Percentiles rank a stretch among this genome's conserved stretches.
Conservation (phyloP, 495 filamentous ascomycete genomes). For the Podospora pseudopauciseta region DNA sequence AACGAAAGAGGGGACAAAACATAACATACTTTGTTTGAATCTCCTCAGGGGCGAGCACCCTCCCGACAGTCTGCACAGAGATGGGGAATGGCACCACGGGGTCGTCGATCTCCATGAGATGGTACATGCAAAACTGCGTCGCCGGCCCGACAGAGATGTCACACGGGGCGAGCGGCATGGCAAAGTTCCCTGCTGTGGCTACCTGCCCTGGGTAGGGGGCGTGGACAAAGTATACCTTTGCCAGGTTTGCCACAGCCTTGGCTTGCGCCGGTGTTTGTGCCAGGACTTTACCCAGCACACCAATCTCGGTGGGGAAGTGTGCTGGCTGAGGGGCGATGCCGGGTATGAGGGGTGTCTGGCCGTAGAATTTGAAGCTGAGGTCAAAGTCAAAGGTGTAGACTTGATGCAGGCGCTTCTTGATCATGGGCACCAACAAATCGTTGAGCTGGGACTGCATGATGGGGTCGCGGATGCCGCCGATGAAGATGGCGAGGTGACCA, state of each 20-base stretch:
- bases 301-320: constrained; percentile 29
- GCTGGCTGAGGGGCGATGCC: neutral
- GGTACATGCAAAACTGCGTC: constrained; percentile 46
- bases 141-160: constrained; percentile 39
- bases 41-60: neutral
- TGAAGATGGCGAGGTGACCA: constrained; percentile 45
- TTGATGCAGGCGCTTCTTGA: constrained; percentile 26
- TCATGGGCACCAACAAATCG: constrained; percentile 31
- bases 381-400: constrained; percentile 24
- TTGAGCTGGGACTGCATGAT: constrained; percentile 14
- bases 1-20: neutral
- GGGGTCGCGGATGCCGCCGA: constrained; percentile 45
- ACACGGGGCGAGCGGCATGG: constrained; percentile 24
- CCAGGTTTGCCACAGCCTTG: constrained; percentile 35
- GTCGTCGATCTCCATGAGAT: constrained; percentile 41
- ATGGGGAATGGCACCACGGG: constrained; percentile 26
- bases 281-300: constrained; percentile 42
- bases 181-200: constrained; percentile 47
- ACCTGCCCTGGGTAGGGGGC: constrained; percentile 44
- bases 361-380: constrained; percentile 43
- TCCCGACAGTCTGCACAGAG: neutral
- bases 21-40: constrained; percentile 8
- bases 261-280: constrained; percentile 42
- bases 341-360: constrained; percentile 17
- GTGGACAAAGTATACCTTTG: constrained; percentile 39